Conservation (phyloP, 257 asterid genomes). For the Gentiana dahurica region DNA sequence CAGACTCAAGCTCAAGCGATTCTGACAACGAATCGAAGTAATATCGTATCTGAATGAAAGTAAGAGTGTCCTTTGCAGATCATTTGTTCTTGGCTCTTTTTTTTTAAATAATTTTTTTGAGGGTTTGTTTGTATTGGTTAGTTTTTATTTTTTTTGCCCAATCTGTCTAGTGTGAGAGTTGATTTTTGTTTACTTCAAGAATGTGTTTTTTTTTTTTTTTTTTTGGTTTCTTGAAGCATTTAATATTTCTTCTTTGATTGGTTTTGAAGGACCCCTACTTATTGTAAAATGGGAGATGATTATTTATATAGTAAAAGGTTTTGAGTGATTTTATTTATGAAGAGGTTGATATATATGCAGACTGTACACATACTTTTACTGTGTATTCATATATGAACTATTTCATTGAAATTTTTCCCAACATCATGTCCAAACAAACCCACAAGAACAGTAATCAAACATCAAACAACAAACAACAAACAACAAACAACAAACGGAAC, state of each 20-base stretch:
- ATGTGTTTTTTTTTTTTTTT: conserved; percentile 42
- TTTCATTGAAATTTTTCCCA: too few species aligned
- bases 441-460: too few species aligned
- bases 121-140: conserved; percentile 3
- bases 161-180: conserved; percentile 2
- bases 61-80: conserved; percentile 3
- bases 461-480: too few species aligned
- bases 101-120: conserved; percentile 8
- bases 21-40: conserved; percentile 35
- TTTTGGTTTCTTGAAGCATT: conserved; percentile 39
- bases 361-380: too few species aligned
- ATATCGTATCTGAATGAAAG: not conserved
- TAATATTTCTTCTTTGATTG: conserved; percentile 5
- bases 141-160: too few species aligned
- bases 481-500: too few species aligned
- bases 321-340: too few species aligned
- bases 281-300: not conserved
- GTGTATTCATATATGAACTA: too few species aligned
- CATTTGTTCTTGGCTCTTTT: conserved; percentile 1
- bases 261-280: conserved; percentile 7
- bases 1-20: conserved; percentile 53
- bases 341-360: too few species aligned
- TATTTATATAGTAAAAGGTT: not conserved
- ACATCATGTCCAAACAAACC: too few species aligned
- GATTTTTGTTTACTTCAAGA: conserved; percentile 40